Conservation (phyloP, 495 filamentous ascomycete species). For the Aspergillus bridgeri region DNA sequence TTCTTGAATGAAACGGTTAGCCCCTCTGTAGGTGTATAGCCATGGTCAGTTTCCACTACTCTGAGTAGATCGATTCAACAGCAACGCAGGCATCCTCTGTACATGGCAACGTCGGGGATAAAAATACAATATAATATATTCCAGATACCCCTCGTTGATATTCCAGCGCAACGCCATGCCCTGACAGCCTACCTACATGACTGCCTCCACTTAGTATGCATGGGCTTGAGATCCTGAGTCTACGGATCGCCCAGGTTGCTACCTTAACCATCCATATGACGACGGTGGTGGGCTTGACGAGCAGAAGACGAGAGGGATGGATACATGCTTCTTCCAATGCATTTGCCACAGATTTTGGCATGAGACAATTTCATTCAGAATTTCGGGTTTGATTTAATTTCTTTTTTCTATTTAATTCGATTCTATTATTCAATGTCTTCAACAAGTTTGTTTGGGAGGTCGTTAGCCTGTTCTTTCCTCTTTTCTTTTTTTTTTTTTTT, state of each 20-base stretch:
- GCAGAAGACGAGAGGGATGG: neutral
- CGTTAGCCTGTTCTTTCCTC: neutral
- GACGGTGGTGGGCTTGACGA: neutral
- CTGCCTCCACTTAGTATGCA: conserved; percentile 11
- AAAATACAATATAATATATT: neutral
- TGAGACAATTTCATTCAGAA: neutral
- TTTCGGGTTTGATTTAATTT: neutral
- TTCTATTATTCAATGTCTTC: neutral
- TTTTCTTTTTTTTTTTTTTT: neutral
- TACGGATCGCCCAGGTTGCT: conserved; percentile 11
- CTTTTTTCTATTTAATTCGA: neutral
- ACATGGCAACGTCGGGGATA: neutral
- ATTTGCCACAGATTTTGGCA: neutral
- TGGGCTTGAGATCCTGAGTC: conserved; percentile 14
- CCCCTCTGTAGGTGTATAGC: too few species aligned
- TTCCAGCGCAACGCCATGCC: conserved; percentile 9
- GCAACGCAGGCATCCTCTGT: too few species aligned
- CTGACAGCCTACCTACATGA: conserved; percentile 9
- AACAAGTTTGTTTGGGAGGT: too few species aligned
- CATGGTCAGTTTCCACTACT: neutral
- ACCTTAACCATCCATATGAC: conserved; percentile 2
- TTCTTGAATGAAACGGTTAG: neutral
- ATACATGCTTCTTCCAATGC: neutral
- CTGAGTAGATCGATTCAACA: too few species aligned
- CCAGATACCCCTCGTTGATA: neutral